Percentiles rank a stretch among this genome's conserved stretches.
Evolutionary conservation across 1,284 basidiomycete genomes (phyloP).

Genomic region (Coniferiporia weirii): DNA sequence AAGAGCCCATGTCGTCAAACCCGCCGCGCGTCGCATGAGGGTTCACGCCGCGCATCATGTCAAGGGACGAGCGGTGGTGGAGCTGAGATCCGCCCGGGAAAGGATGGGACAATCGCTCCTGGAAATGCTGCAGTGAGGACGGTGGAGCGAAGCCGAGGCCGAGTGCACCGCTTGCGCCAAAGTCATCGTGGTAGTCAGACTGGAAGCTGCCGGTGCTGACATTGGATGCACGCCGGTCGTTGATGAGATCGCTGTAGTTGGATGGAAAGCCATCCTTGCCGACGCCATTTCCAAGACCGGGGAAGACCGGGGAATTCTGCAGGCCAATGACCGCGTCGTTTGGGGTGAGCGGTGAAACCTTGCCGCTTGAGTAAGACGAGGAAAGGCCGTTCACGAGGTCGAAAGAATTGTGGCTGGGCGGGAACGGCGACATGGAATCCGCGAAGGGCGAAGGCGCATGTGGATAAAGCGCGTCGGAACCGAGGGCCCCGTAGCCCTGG

Average conservation of each 20-base stretch:
- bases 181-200: conserved; percentile 59
- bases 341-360: conserved; percentile 68
- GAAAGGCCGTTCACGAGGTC: conserved; percentile 59
- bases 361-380: conserved; percentile 60
- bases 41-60: conserved; percentile 59
- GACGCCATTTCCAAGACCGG: conserved; percentile 35
- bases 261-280: conserved; percentile 47
- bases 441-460: conserved; percentile 48
- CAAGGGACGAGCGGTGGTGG: conserved; percentile 37
- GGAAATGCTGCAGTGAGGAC: conserved; percentile 47
- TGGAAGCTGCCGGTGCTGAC: conserved; percentile 40
- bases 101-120: conserved; percentile 52
- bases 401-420: conserved; percentile 46
- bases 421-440: conserved; percentile 54
- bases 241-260: conserved; percentile 31
- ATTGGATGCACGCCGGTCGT: conserved; percentile 53
- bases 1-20: conserved; percentile 55
- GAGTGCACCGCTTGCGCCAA: conserved; percentile 30
- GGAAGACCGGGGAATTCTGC: conserved; percentile 49
- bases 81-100: conserved; percentile 37
- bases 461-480: conserved; percentile 51
- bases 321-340: conserved; percentile 52
- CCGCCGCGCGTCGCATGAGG: conserved; percentile 59
- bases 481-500: conserved; percentile 43
- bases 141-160: conserved; percentile 38